Percentiles rank a stretch among this genome's conserved stretches.
These are phyloP conservation scores for Pelargonium nanum DNA, from an alignment of 345 rosid species.

Conservation along the genomic window DNA sequence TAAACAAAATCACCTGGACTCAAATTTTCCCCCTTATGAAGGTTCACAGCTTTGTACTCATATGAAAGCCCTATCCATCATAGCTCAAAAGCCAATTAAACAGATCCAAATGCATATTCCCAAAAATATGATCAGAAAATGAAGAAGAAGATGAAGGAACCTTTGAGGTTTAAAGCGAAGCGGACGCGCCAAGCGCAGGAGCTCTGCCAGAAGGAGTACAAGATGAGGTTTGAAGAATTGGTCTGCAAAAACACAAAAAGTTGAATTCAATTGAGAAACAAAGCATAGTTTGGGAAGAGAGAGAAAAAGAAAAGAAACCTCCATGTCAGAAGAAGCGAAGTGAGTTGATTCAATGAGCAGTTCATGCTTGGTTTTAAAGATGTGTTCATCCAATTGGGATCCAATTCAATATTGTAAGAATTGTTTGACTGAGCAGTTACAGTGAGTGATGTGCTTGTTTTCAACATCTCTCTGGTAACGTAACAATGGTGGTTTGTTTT, in stretches of 20 bases:
- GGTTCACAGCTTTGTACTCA: slow-evolving; percentile 36
- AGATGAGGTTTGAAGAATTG: slow-evolving; percentile 17
- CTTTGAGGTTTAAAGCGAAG: slow-evolving; percentile 45
- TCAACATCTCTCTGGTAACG: no score
- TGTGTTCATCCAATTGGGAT: no score
- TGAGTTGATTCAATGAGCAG: no score
- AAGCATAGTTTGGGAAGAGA: neutral
- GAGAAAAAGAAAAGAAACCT: neutral
- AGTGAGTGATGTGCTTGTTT: no score
- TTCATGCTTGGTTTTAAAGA: no score
- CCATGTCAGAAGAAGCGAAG: no score
- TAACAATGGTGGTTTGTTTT: no score
- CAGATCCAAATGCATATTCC: neutral
- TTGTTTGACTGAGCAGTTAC: no score
- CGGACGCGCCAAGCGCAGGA: slow-evolving; percentile 68
- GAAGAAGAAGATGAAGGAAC: slow-evolving; percentile 6
- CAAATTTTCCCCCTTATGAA: slow-evolving; percentile 34
- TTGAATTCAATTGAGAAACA: neutral
- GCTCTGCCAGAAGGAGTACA: slow-evolving; percentile 48
- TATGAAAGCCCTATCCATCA: slow-evolving; percentile 29
- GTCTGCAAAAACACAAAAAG: neutral
- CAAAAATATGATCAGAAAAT: neutral
- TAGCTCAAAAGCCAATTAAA: neutral
- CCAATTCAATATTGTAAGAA: no score
- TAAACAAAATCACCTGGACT: slow-evolving; percentile 24